phyloP scores from a whole-genome alignment of 768 basidiomycete genomes.

The Macrolepiota fuliginosa region DNA sequence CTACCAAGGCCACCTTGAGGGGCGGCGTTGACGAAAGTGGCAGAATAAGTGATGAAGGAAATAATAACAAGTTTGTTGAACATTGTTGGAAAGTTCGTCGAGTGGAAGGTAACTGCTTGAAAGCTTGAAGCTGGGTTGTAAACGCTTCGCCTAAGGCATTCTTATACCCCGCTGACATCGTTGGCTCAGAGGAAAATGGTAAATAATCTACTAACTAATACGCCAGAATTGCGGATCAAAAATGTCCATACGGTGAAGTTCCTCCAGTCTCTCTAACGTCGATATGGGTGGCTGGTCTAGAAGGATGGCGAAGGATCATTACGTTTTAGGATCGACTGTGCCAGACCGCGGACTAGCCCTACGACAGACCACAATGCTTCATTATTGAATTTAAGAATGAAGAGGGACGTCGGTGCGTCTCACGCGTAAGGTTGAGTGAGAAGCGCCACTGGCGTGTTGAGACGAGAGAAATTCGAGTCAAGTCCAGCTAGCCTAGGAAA shows the following conservation, averaged over 20 bases:
- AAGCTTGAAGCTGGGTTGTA: neutral
- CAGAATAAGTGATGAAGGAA: neutral
- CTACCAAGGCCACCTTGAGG: too few relatives aligned
- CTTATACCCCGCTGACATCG: neutral
- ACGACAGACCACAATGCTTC: too few relatives aligned
- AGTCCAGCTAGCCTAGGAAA: too few relatives aligned
- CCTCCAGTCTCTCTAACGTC: slow-evolving; percentile 1
- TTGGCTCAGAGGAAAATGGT: neutral
- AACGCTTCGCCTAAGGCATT: neutral
- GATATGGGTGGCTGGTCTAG: neutral
- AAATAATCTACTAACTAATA: neutral
- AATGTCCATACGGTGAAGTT: neutral
- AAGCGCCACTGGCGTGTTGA: too few relatives aligned
- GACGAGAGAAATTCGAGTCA: too few relatives aligned
- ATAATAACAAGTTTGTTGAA: neutral
- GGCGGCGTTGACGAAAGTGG: neutral
- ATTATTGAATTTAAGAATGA: neutral
- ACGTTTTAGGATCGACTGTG: neutral
- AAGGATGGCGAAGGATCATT: neutral
- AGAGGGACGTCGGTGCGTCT: neutral
- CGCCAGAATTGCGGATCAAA: neutral
- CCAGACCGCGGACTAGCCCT: neutral
- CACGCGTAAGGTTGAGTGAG: neutral
- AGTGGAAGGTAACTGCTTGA: neutral
- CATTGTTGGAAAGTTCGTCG: neutral